Conservation (phyloP, 495 filamentous ascomycete species). For the Penicillium goetzii region DNA sequence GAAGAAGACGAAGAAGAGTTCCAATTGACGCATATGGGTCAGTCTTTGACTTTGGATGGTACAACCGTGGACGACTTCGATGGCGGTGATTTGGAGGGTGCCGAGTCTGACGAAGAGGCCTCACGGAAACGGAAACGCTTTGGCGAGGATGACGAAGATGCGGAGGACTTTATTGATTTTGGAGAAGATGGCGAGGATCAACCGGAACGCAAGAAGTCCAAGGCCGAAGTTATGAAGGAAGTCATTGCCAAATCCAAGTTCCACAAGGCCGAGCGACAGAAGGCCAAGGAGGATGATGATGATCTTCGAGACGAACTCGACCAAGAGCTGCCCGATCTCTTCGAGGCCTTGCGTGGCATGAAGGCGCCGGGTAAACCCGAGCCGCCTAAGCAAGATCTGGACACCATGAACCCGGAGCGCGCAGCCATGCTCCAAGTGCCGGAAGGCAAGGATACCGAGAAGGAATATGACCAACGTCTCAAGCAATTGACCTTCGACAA, state of each 20-base stretch:
- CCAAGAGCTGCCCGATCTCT: conserved; percentile 77
- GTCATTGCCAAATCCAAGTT: conserved; percentile 96
- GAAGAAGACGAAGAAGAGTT: conserved; percentile 77
- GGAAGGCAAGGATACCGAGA: conserved; percentile 67
- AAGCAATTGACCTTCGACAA: conserved; percentile 81
- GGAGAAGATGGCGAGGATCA: conserved; percentile 52
- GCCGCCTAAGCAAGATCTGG: conserved; percentile 44
- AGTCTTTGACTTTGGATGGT: conserved; percentile 65
- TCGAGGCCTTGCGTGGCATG: conserved; percentile 65
- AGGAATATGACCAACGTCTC: conserved; percentile 81
- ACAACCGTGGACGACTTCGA: conserved; percentile 71
- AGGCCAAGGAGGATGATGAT: conserved; percentile 90
- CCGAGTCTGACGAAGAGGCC: conserved; percentile 64
- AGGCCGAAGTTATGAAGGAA: conserved; percentile 95
- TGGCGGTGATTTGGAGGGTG: conserved; percentile 67
- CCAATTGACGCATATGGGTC: conserved; percentile 82
- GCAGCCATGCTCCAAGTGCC: conserved; percentile 61
- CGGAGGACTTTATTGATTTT: conserved; percentile 46
- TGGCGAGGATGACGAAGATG: conserved; percentile 36
- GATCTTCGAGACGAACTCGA: conserved; percentile 82
- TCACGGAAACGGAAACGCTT: conserved; percentile 65
- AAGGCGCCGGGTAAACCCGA: conserved; percentile 48
- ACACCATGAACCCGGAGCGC: conserved; percentile 63
- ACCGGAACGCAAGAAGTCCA: conserved; percentile 85
- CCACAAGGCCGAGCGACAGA: conserved; percentile 90